These are phyloP conservation scores for Rubia yunnanensis DNA, from an alignment of 257 asterid species.

Conservation along the genomic window DNA sequence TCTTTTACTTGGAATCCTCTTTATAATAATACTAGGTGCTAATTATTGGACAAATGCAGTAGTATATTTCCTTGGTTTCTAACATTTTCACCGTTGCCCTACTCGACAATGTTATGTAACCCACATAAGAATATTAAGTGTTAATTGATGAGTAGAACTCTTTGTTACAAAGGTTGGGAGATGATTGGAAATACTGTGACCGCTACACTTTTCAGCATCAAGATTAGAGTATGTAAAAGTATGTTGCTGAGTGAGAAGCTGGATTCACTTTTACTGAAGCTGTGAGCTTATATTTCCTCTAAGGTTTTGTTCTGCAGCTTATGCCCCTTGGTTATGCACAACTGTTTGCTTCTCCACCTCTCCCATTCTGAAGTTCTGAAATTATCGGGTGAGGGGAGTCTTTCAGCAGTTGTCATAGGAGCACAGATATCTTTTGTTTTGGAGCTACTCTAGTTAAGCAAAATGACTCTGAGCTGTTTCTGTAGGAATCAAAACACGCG, in stretches of 20 bases:
- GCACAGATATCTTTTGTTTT: neutral
- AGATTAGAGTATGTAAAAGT: no score
- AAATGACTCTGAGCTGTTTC: neutral
- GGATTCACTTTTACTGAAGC: neutral
- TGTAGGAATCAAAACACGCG: neutral
- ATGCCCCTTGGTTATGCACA: neutral
- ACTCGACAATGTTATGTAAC: neutral
- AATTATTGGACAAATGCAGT: no score
- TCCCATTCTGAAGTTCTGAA: neutral
- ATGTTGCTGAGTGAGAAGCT: neutral
- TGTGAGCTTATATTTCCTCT: neutral
- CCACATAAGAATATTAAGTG: neutral
- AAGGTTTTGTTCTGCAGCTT: neutral
- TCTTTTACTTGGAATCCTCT: neutral
- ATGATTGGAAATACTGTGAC: neutral
- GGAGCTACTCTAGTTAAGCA: neutral
- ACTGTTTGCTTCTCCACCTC: neutral
- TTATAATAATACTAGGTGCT: neutral
- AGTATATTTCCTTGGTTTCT: neutral
- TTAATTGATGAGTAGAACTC: no score
- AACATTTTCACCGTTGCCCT: neutral
- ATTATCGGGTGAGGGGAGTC: neutral
- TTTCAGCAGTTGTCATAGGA: neutral
- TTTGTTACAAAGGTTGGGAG: no score
- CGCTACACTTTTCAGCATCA: neutral